Evolutionary conservation across 2,329 filamentous ascomycete species (phyloP), one percentile per base, ranked within the genome.

Genomic region (Cadophora sp.): DNA sequence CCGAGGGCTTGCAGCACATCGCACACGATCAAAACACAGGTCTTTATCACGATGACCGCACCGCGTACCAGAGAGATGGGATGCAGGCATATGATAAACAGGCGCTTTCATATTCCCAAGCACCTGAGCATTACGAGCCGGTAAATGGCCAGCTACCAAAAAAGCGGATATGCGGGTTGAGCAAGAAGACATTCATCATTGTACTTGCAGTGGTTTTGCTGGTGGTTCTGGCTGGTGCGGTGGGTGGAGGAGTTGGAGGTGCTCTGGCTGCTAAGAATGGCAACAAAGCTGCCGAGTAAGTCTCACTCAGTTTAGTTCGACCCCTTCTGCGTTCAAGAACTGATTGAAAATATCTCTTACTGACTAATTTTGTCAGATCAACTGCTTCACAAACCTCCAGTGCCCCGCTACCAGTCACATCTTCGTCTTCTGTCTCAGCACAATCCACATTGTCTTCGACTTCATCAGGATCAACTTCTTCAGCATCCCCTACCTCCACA

Each of bases 221-320:
- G 1, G 51, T 55, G 4, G 30, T 55, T 55, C 8, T 55, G 14
- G 51, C 51, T 36, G 30, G 24, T 36, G 51, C 51, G 1, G 51
- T 55, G 27, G 27, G 51, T 36, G 51, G 51, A 55, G 51, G 51
- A 11, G 51, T 55, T 36, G 51, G 51, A 33, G 51, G 51, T 36
- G 18, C 51, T 36, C 18, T 55, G 16, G 27, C 51, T 3, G 30
- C 51, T 4, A 55, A 55, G 16, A 30, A 55, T 33, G 33, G 8
- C 27, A 55, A 33, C 30, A 55, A 55, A 36, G 18, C 14, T n/a
- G 16, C 51, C 13, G 27, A 36, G 51, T 33, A 55, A 33, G 51
- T 55, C 16, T 33, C 14, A 55, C 16, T 55, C 27, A 36, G 9
- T 55, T 9, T n/a, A 13, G 27, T 18, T 8, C 1, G 20, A 7